Conservation (phyloP, 495 filamentous ascomycete species). For the Parachaetomium inaequale region DNA sequence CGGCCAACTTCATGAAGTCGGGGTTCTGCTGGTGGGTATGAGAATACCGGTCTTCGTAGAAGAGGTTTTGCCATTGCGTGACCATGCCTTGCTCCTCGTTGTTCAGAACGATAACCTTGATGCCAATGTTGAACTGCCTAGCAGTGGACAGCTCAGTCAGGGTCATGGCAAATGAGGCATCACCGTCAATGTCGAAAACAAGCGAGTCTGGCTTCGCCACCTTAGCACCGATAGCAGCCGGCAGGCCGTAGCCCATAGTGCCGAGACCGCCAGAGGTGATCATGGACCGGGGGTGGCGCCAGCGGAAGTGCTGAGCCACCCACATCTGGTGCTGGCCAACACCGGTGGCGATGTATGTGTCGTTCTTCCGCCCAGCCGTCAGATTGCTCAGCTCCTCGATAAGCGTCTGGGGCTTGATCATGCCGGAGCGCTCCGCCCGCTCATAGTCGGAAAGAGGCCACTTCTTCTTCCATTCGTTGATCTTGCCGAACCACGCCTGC, state of each 20-base stretch:
- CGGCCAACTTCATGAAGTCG: slow-evolving; percentile 78
- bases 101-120: slow-evolving; percentile 89
- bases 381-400: slow-evolving; percentile 78
- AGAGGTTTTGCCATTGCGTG: slow-evolving; percentile 91
- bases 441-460: slow-evolving; percentile 77
- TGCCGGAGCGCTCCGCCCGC: slow-evolving; percentile 59
- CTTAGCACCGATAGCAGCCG: slow-evolving; percentile 90
- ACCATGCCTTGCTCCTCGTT: slow-evolving; percentile 98
- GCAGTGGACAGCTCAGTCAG: slow-evolving; percentile 87
- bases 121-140: slow-evolving; percentile 84
- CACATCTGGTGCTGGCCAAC: slow-evolving; percentile 99
- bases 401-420: slow-evolving; percentile 85
- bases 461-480: slow-evolving; percentile 80
- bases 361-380: slow-evolving; percentile 67
- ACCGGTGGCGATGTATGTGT: slow-evolving; percentile 82
- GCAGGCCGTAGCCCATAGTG: slow-evolving; percentile 94
- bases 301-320: slow-evolving; percentile 90
- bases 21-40: slow-evolving; percentile 91
- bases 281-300: slow-evolving; percentile 81
- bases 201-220: slow-evolving; percentile 80
- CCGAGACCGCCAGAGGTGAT: slow-evolving; percentile 89
- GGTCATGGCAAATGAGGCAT: slow-evolving; percentile 97
- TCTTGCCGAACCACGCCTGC: slow-evolving; percentile 83
- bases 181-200: slow-evolving; percentile 92
- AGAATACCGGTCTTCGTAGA: slow-evolving; percentile 88